These are phyloP conservation scores for Colletotrichum eremochloae DNA, from an alignment of 2,329 filamentous ascomycete species.

Conservation along the genomic window DNA sequence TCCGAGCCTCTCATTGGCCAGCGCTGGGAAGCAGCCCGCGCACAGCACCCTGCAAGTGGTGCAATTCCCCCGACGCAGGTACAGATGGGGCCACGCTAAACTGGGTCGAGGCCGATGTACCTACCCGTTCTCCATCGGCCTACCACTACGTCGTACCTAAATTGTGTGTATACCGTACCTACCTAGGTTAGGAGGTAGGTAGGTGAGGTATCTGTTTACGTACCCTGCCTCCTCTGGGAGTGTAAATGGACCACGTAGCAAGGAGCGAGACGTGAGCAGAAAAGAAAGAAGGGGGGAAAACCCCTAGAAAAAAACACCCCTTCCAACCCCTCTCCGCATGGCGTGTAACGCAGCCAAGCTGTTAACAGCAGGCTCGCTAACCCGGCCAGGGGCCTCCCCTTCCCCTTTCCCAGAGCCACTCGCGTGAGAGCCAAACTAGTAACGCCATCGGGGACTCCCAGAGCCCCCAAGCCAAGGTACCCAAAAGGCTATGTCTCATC, in stretches of 20 bases:
- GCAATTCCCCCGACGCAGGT: slow-evolving; percentile 40
- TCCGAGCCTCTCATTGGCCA: slow-evolving; percentile 18
- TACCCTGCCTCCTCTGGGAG: background rate
- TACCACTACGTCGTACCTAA: background rate
- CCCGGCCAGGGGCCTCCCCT: background rate
- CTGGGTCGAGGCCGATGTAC: slow-evolving; percentile 27
- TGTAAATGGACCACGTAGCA: background rate
- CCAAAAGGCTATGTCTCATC: slow-evolving; percentile 20
- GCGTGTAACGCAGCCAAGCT: slow-evolving; percentile 32
- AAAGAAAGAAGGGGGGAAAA: background rate
- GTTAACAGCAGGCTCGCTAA: slow-evolving; percentile 25
- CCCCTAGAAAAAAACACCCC: background rate
- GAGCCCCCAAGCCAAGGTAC: background rate
- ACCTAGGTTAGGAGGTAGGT: too few relatives aligned
- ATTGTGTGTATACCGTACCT: background rate
- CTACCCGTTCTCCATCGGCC: background rate
- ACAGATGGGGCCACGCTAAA: slow-evolving; percentile 35
- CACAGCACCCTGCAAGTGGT: slow-evolving; percentile 25
- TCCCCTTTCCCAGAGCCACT: slow-evolving; percentile 15
- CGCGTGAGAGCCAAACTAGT: slow-evolving; percentile 12
- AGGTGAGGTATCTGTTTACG: too few relatives aligned
- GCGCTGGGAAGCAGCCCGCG: background rate
- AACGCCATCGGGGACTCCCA: slow-evolving; percentile 33
- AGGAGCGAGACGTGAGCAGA: background rate
- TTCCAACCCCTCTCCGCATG: slow-evolving; percentile 27